phyloP scores from a whole-genome alignment of 176 grass and related monocot species.

The Zea luxurians region DNA sequence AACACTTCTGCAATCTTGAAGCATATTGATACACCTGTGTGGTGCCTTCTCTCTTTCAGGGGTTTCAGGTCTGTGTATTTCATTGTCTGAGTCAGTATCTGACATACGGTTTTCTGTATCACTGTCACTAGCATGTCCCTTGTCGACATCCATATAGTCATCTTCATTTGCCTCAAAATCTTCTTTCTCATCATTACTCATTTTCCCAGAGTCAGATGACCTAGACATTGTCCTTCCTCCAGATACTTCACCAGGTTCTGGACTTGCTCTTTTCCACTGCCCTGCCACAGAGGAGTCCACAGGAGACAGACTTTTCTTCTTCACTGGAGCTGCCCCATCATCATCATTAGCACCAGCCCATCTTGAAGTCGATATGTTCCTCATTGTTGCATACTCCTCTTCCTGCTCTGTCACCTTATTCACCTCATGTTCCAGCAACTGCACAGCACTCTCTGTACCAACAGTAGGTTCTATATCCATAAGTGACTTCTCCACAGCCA shows the following conservation, averaged over 20 bases:
- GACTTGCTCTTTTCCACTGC: conserved; percentile 56
- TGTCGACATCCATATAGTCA: conserved; percentile 75
- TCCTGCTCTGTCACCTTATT: conserved; percentile 52
- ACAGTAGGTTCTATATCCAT: conserved; percentile 49
- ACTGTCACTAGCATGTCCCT: conserved; percentile 43
- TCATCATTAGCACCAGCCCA: conserved; percentile 76
- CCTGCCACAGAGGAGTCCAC: conserved; percentile 33
- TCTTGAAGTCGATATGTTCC: conserved; percentile 86
- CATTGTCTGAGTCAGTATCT: conserved; percentile 52
- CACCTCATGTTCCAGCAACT: conserved; percentile 28
- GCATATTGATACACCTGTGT: conserved; percentile 95
- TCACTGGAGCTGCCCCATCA: conserved; percentile 30
- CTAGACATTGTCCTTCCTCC: conserved; percentile 58
- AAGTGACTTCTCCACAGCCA: conserved; percentile 32
- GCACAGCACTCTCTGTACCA: conserved; percentile 27
- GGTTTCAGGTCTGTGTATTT: conserved; percentile 47
- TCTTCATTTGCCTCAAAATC: conserved; percentile 43
- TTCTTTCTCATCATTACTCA: conserved; percentile 40
- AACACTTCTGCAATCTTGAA: conserved; percentile 96
- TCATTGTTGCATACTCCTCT: conserved; percentile 55
- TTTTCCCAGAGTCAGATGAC: conserved; percentile 73
- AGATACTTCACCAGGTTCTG: conserved; percentile 84
- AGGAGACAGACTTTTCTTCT: conserved; percentile 47
- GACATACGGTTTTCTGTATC: conserved; percentile 33
- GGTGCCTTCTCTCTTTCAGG: conserved; percentile 60